Evolutionary conservation across 345 rosid species (phyloP).

Genomic region (Populus deltoides): DNA sequence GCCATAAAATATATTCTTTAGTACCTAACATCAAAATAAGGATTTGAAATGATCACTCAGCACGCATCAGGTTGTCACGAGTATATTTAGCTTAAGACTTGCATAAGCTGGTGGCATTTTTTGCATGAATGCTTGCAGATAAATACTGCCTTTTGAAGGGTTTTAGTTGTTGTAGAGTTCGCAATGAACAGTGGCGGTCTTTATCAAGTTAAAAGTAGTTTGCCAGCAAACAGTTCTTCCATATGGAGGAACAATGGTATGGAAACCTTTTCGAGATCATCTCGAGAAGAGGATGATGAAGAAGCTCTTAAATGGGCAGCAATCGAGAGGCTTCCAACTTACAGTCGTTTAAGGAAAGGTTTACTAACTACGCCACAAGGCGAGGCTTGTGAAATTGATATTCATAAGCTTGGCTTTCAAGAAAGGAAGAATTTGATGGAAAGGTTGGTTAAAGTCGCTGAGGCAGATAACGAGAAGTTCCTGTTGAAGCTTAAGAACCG

Average conservation of each 20-base stretch:
- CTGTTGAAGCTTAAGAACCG: constrained; percentile 36
- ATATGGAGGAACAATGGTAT: background rate
- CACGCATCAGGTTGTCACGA: too few relatives aligned
- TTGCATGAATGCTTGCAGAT: too few relatives aligned
- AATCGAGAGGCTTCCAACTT: constrained; percentile 14
- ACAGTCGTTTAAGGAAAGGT: constrained; percentile 16
- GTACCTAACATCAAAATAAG: too few relatives aligned
- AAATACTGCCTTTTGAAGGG: too few relatives aligned
- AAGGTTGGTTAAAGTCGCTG: constrained; percentile 32
- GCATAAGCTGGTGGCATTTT: too few relatives aligned
- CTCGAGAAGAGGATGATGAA: constrained; percentile 14
- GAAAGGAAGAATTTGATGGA: constrained; percentile 40
- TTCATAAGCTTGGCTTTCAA: constrained; percentile 26
- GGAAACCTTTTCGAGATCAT: constrained; percentile 1
- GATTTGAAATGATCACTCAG: too few relatives aligned
- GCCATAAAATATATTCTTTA: too few relatives aligned
- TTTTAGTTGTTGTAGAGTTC: too few relatives aligned
- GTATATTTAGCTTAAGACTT: too few relatives aligned
- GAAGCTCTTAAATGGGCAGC: constrained; percentile 21
- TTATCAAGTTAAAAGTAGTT: background rate
- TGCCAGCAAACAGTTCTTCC: background rate
- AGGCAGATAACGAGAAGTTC: constrained; percentile 45
- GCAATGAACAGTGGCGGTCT: too few relatives aligned
- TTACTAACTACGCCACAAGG: constrained; percentile 1
- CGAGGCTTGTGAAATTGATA: constrained; percentile 14